Evolutionary conservation across 768 basidiomycete genomes (phyloP).

Genomic region (Termitomyces sp.): DNA sequence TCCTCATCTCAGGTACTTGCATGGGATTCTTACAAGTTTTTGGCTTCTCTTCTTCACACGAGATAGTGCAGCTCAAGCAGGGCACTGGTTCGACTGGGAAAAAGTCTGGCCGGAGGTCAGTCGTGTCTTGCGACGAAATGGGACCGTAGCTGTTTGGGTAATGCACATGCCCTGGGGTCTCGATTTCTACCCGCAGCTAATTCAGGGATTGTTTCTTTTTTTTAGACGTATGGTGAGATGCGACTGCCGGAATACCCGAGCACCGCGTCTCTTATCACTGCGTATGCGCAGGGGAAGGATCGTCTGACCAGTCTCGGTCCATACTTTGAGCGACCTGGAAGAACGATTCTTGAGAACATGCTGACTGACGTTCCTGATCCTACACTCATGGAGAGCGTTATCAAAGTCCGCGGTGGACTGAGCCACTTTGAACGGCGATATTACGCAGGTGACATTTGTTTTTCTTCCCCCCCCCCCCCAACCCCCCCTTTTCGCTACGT

Average conservation of each 20-base stretch:
- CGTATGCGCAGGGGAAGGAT: constrained; percentile 61
- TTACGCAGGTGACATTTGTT: constrained; percentile 45
- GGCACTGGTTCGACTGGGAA: constrained; percentile 80
- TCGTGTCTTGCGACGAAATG: constrained; percentile 56
- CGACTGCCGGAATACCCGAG: constrained; percentile 60
- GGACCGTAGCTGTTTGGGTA: constrained; percentile 76
- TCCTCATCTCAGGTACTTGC: constrained; percentile 54
- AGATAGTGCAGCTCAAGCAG: constrained; percentile 58
- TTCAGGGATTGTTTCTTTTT: neutral
- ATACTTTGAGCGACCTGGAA: constrained; percentile 80
- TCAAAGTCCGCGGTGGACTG: constrained; percentile 28
- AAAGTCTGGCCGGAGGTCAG: constrained; percentile 68
- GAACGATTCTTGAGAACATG: constrained; percentile 69
- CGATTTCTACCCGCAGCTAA: neutral
- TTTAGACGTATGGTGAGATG: constrained; percentile 69
- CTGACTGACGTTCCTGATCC: constrained; percentile 68
- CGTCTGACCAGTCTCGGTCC: constrained; percentile 56
- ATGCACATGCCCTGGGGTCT: constrained; percentile 14
- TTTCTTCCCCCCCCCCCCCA: too few relatives aligned
- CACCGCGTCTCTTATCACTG: constrained; percentile 54
- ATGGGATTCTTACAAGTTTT: neutral
- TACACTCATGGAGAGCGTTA: constrained; percentile 21
- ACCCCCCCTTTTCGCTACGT: neutral
- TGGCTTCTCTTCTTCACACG: neutral
- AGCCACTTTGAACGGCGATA: constrained; percentile 48